A percentile compares a stretch with the other conserved stretches of the same genome.
Evolutionary conservation across 1,284 basidiomycete species (phyloP).

Genomic region (Ustilago shanxiensis): DNA sequence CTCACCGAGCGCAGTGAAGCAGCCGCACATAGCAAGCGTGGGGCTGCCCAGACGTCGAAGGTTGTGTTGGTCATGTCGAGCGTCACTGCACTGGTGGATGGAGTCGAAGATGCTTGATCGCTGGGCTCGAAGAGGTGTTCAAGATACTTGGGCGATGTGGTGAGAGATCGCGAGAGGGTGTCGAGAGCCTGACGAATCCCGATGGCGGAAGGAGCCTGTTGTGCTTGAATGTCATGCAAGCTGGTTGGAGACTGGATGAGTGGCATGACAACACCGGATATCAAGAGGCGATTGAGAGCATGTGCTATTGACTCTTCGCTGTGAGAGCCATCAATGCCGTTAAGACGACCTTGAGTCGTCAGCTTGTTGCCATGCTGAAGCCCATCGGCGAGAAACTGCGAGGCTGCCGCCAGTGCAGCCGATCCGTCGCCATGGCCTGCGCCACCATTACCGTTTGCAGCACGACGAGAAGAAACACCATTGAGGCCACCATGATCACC

Average conservation of each 20-base stretch:
- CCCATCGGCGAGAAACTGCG: slow-evolving; percentile 34
- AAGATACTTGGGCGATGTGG: slow-evolving; percentile 45
- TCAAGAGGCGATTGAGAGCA: slow-evolving; percentile 42
- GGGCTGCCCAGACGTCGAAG: slow-evolving; percentile 57
- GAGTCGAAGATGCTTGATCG: slow-evolving; percentile 6
- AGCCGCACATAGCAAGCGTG: slow-evolving; percentile 51
- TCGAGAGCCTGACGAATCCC: slow-evolving; percentile 40
- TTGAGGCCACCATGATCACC: background rate
- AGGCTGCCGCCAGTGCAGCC: slow-evolving; percentile 35
- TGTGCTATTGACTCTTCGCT: slow-evolving; percentile 45
- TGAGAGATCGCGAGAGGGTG: slow-evolving; percentile 28
- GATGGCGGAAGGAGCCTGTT: slow-evolving; percentile 6
- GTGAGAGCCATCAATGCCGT: slow-evolving; percentile 11
- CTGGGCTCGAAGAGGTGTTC: slow-evolving; percentile 41
- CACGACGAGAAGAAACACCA: background rate
- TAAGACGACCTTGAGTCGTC: background rate
- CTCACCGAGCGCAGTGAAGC: slow-evolving; percentile 26
- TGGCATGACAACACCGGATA: slow-evolving; percentile 34
- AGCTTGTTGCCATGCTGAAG: slow-evolving; percentile 4
- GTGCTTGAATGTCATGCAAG: slow-evolving; percentile 5
- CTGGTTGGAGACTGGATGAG: slow-evolving; percentile 22
- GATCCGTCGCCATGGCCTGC: slow-evolving; percentile 5
- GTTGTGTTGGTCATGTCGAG: slow-evolving; percentile 53
- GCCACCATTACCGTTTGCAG: background rate
- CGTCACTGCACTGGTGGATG: slow-evolving; percentile 30